phyloP scores from a whole-genome alignment of 306 rosid species.

The Boehmeria nivea region DNA sequence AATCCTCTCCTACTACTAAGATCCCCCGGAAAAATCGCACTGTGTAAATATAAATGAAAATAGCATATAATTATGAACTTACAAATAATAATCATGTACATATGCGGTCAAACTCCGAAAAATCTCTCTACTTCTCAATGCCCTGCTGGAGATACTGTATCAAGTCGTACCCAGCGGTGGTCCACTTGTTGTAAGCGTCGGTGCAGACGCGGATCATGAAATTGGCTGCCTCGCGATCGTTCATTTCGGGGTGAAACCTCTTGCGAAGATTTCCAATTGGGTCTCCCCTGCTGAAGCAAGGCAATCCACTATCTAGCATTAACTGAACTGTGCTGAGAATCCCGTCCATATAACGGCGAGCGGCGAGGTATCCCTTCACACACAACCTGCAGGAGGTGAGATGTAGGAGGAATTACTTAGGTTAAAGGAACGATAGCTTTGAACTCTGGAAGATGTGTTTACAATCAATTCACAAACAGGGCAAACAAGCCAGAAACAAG shows the following conservation, averaged over 20 bases:
- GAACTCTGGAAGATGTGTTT: background rate
- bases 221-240: slow-evolving; percentile 92
- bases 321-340: slow-evolving; percentile 70
- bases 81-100: slow-evolving; percentile 9
- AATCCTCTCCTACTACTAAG: slow-evolving; percentile 18
- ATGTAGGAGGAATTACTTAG: no score
- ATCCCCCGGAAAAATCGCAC: slow-evolving; percentile 9
- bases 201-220: slow-evolving; percentile 93
- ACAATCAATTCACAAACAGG: slow-evolving; percentile 1
- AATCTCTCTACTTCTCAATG: slow-evolving; percentile 65
- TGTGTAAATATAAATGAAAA: slow-evolving; percentile 10
- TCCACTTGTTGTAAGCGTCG: slow-evolving; percentile 99
- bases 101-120: slow-evolving; percentile 16
- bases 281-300: slow-evolving; percentile 97
- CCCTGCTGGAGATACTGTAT: slow-evolving; percentile 98
- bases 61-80: background rate
- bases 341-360: slow-evolving; percentile 84
- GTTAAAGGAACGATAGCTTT: no score
- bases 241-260: slow-evolving; percentile 98
- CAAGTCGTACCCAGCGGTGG: slow-evolving; percentile 97
- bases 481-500: background rate
- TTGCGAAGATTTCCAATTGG: slow-evolving; percentile 94
- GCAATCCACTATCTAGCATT: slow-evolving; percentile 93
- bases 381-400: slow-evolving; percentile 60
- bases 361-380: slow-evolving; percentile 93